These are phyloP conservation scores for Pyrenophora graminea DNA, from an alignment of 2,329 filamentous ascomycete genomes.

Conservation along the genomic window DNA sequence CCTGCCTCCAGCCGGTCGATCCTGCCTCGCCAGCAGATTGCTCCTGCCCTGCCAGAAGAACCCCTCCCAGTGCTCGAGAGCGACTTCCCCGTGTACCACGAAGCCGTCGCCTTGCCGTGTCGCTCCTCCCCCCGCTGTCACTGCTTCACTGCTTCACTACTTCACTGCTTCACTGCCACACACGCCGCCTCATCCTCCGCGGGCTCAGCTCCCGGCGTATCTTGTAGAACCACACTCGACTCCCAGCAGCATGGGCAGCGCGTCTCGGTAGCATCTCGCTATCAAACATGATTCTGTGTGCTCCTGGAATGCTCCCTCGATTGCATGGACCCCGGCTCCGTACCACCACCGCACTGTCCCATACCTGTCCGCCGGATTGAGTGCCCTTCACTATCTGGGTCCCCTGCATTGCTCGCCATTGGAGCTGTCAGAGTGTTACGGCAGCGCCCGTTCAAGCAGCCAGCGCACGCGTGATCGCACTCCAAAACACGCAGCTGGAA, in stretches of 20 bases:
- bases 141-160: neutral
- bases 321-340: conserved; percentile 44
- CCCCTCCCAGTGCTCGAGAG: conserved; percentile 2
- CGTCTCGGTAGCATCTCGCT: conserved; percentile 36
- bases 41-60: conserved; percentile 8
- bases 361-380: conserved; percentile 48
- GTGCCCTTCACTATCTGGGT: conserved; percentile 18
- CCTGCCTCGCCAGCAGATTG: conserved; percentile 6
- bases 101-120: conserved; percentile 29
- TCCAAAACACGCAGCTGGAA: conserved; percentile 49
- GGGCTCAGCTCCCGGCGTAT: conserved; percentile 12
- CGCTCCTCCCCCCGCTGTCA: conserved; percentile 22
- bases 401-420: conserved; percentile 32
- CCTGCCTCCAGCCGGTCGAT: neutral
- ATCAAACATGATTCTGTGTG: conserved; percentile 39
- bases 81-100: conserved; percentile 10
- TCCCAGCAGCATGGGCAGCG: conserved; percentile 43
- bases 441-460: conserved; percentile 43
- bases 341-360: conserved; percentile 45
- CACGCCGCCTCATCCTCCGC: conserved; percentile 1
- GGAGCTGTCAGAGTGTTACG: conserved; percentile 39
- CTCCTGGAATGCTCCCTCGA: conserved; percentile 42
- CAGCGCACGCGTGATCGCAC: conserved; percentile 49
- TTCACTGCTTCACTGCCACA: conserved; percentile 8
- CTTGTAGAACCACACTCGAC: conserved; percentile 14